Evolutionary conservation across 208 protist genomes (phyloP).

Genomic region (Trypanosoma cruzi): DNA sequence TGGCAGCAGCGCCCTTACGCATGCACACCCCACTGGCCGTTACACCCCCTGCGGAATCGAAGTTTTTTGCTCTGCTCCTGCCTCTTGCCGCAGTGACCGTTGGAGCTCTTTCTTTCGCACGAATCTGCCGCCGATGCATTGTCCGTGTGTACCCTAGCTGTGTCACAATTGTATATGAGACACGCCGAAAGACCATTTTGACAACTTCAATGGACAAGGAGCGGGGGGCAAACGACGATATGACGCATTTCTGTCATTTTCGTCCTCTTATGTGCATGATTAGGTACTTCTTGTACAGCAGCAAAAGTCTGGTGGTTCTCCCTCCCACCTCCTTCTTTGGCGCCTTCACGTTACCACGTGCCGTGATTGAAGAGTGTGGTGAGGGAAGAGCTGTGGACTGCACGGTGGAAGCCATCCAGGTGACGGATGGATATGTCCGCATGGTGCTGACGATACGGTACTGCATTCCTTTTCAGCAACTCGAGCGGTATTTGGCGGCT

Average conservation of each 20-base stretch:
- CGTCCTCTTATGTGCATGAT: conserved; percentile 54
- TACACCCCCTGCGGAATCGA: not conserved
- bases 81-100: conserved; percentile 42
- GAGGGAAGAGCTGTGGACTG: conserved; percentile 57
- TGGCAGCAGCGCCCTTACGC: not conserved
- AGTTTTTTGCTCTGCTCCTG: conserved; percentile 25
- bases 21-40: not conserved
- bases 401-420: conserved; percentile 52
- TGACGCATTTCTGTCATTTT: conserved; percentile 53
- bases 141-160: conserved; percentile 60
- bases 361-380: conserved; percentile 49
- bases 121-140: conserved; percentile 51
- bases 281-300: conserved; percentile 50
- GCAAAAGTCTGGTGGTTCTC: conserved; percentile 43
- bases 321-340: conserved; percentile 78
- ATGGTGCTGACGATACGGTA: conserved; percentile 72
- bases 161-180: conserved; percentile 87
- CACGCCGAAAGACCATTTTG: conserved; percentile 62
- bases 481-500: conserved; percentile 83
- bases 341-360: conserved; percentile 70
- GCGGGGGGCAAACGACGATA: conserved; percentile 21
- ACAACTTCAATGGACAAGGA: conserved; percentile 67
- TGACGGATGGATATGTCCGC: conserved; percentile 64
- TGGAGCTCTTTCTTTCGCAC: conserved; percentile 50
- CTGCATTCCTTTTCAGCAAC: conserved; percentile 64